Base-by-base conservation (phyloP, 1,284 basidiomycete species). In the Papiliotrema flavescens region DNA sequence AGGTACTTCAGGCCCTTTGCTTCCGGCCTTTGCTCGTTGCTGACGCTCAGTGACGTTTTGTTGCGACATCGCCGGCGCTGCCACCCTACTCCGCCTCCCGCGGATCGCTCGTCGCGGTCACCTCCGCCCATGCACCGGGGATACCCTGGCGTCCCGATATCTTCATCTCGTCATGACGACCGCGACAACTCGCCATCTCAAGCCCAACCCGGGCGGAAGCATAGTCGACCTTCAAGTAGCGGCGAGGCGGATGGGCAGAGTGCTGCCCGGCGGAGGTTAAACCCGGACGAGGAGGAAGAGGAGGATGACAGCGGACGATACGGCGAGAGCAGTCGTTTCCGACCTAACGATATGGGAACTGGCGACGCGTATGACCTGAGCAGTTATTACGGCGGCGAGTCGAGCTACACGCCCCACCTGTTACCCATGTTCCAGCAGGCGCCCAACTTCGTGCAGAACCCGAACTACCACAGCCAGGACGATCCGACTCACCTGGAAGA, bases 1-100 rank as follows among this genome's bases (percentile, higher is more conserved):
- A 77, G 76, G 76, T 75, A 28, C 53, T 66, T 62, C 0, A 22
- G 22, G 39, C 19, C 36, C 34, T 36, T 40, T 44, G 17, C n/a
- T 36, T 15, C 7, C 22, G 43, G 14, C 42, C 34, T 44, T 6
- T 40, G 19, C 23, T 5, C 24, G 19, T 32, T 32, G 28, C 11
- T 32, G 28, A 32, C 28, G 28, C 37, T 15, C 56, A 77, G 75
- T 57, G 76, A 78, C 51, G 76, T 78, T 2, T 69, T 78, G 0
- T 68, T 78, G 13, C 72, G 76, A n/a, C 76, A 78, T 55, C 65
- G 72, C 36, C 66, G 76, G 20, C 61, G 75, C 50, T 77, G 75
- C 54, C 76, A 78, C 56, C 73, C 75, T 3, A 74, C 73, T 0
- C 71, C 71, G 15, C 73, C 73, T 9, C 71, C 73, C 2, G 59